Base-by-base conservation (phyloP, 176 grass and related monocot genomes). In the Chloris gayana region DNA sequence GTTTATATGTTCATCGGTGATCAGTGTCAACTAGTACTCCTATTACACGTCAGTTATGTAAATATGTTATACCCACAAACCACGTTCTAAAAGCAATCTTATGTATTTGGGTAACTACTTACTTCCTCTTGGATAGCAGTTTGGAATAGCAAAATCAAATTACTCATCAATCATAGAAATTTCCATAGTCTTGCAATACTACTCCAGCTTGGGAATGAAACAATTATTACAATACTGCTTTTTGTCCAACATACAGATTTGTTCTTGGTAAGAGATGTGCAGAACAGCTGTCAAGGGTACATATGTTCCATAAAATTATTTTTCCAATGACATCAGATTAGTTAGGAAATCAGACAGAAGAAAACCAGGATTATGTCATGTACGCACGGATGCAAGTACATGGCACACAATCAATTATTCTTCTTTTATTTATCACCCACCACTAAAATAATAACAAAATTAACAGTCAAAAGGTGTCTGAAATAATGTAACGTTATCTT, bases 361-460 rank as follows among this genome's bases (percentile, higher is more conserved):
- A 81, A 81, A 85, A 72, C 82, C 72, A 66, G 77, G 64, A 81
- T 70, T 76, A 89, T 85, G 77, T 85, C 77, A 81, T 58, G 64
- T 57, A 67, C 73, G 58, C 76, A 85, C 69, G 59, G 58, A 17
- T 75, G 54, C 77, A 89, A 69, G 87, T 88, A 74, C 75, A 27
- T 41, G 31, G 37, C 8, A 51, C 69, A 32, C 10, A 38, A 13
- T 78, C 73, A 38, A 10, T 59, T 61, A 67, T 72, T 15, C 18
- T 72, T 15, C 18, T 32, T 57, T 74, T 11, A 57, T 50, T 50
- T 50, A 76, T 53, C 67, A 77, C 41, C 27, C 27, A 58, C 19
- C 33, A 67, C 29, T 78, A 82, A 60, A 89, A 89, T 15, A 82
- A 73, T 72, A 29, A 73, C 7, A 47, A 1, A 85, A 39, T 33